A percentile compares a stretch with the other conserved stretches of the same genome.
phyloP scores from a whole-genome alignment of 805 yeast species.

The Teunomyces stri region DNA sequence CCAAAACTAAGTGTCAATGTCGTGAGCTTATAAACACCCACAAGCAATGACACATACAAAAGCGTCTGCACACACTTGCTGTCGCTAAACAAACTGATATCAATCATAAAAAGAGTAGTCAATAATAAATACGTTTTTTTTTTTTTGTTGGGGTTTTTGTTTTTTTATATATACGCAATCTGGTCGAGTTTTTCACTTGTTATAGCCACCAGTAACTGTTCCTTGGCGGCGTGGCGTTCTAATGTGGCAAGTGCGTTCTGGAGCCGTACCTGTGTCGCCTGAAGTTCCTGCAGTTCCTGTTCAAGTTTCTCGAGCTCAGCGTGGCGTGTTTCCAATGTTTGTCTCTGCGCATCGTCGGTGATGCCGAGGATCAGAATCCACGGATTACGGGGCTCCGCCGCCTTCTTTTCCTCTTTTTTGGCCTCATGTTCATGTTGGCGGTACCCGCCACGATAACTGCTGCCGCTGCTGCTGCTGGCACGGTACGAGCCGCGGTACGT shows the following conservation, averaged over 20 bases:
- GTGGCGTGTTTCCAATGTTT: conserved; percentile 23
- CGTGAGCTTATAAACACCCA: conserved; percentile 64
- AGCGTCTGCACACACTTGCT: conserved; percentile 16
- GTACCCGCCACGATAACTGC: not conserved
- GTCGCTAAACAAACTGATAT: conserved; percentile 9
- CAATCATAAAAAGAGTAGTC: not conserved
- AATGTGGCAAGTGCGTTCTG: conserved; percentile 15
- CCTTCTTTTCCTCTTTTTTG: not conserved
- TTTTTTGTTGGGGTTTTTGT: not conserved
- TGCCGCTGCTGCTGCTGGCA: not conserved
- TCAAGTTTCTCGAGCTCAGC: conserved; percentile 24
- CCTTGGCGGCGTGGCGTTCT: conserved; percentile 26
- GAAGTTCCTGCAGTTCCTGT: conserved; percentile 24
- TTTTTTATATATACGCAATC: conserved; percentile 37
- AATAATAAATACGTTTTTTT: not conserved
- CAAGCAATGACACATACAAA: conserved; percentile 39
- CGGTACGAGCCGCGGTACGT: not conserved
- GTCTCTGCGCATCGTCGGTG: conserved; percentile 23
- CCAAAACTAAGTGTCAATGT: conserved; percentile 46
- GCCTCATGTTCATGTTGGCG: not conserved
- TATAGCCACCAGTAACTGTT: conserved; percentile 34
- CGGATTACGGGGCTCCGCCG: conserved; percentile 20
- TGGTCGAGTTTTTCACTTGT: conserved; percentile 51
- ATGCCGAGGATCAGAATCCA: conserved; percentile 33
- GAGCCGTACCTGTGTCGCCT: conserved; percentile 21